A percentile compares a stretch with the other conserved stretches of the same genome.
phyloP scores from a whole-genome alignment of 768 basidiomycete species.

The Lactifluus piperatus region DNA sequence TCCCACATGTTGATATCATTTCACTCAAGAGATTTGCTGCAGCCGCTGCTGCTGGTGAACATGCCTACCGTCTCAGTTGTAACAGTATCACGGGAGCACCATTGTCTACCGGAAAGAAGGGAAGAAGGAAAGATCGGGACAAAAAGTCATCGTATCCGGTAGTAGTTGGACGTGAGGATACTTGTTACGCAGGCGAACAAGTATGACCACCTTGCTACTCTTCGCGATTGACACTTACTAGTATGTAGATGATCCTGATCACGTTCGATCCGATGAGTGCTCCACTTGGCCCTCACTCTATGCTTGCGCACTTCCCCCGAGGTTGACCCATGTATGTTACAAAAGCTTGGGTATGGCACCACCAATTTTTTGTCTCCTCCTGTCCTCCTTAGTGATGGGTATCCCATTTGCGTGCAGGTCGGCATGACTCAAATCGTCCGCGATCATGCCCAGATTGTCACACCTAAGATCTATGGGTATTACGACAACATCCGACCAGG shows the following conservation, averaged over 20 bases:
- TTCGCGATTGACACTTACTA: background rate
- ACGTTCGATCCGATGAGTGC: slow-evolving; percentile 24
- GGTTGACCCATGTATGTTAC: slow-evolving; percentile 26
- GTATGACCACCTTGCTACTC: slow-evolving; percentile 14
- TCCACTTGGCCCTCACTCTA: slow-evolving; percentile 25
- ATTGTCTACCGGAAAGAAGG: slow-evolving; percentile 3
- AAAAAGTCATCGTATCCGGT: slow-evolving; percentile 17
- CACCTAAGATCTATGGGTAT: no score
- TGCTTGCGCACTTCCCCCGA: slow-evolving; percentile 27
- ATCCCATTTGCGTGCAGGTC: slow-evolving; percentile 20
- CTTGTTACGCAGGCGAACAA: slow-evolving; percentile 26
- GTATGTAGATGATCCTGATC: slow-evolving; percentile 25
- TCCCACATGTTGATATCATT: slow-evolving; percentile 25
- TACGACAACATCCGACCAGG: no score
- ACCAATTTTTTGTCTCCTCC: background rate
- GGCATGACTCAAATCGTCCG: slow-evolving; percentile 26
- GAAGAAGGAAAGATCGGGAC: slow-evolving; percentile 14
- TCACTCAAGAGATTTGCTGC: slow-evolving; percentile 25
- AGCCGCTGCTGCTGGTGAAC: slow-evolving; percentile 22
- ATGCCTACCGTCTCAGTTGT: slow-evolving; percentile 17
- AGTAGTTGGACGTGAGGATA: slow-evolving; percentile 22
- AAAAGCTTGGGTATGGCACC: slow-evolving; percentile 25
- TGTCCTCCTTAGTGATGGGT: background rate
- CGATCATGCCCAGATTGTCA: no score
- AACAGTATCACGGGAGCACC: slow-evolving; percentile 1